Percentiles rank a stretch among this genome's conserved stretches.
Evolutionary conservation across 2,329 filamentous ascomycete species (phyloP).

Genomic region (Thelonectria discophora): DNA sequence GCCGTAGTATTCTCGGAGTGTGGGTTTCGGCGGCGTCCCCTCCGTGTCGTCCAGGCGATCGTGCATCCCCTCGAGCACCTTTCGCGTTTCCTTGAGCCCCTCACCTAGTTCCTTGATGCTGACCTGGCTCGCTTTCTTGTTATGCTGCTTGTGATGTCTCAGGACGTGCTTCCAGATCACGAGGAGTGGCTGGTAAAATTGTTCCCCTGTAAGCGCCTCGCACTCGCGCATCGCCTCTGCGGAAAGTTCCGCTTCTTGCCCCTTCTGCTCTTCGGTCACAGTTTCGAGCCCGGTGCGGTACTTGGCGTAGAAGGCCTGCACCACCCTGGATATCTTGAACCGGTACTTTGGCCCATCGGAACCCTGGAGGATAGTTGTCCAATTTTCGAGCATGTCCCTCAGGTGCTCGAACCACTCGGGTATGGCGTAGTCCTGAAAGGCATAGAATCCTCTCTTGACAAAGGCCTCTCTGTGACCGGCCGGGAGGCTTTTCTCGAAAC

Average conservation of each 20-base stretch:
- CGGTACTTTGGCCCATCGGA: neutral
- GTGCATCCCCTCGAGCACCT: conserved; percentile 41
- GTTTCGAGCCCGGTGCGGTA: neutral
- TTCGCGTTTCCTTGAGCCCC: conserved; percentile 34
- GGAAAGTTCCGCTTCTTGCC: neutral
- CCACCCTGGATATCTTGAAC: neutral
- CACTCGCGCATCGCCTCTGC: neutral
- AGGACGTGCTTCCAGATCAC: conserved; percentile 11
- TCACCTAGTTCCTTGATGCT: conserved; percentile 24
- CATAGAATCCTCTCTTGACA: conserved; percentile 43
- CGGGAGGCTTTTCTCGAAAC: conserved; percentile 39
- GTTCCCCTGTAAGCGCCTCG: neutral
- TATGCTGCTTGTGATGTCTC: neutral
- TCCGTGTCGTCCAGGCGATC: neutral
- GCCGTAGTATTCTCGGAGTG: conserved; percentile 48
- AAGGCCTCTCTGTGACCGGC: conserved; percentile 22
- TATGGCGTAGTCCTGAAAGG: conserved; percentile 51
- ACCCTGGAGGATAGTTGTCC: neutral
- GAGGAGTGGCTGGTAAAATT: neutral
- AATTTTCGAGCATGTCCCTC: conserved; percentile 29
- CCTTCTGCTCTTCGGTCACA: neutral
- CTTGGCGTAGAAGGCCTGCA: neutral
- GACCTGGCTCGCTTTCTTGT: conserved; percentile 17
- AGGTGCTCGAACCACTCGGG: conserved; percentile 49
- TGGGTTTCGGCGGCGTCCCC: conserved; percentile 29